Evolutionary conservation across 1,284 basidiomycete genomes (phyloP).

Genomic region (Sphaerobolus stellatus): DNA sequence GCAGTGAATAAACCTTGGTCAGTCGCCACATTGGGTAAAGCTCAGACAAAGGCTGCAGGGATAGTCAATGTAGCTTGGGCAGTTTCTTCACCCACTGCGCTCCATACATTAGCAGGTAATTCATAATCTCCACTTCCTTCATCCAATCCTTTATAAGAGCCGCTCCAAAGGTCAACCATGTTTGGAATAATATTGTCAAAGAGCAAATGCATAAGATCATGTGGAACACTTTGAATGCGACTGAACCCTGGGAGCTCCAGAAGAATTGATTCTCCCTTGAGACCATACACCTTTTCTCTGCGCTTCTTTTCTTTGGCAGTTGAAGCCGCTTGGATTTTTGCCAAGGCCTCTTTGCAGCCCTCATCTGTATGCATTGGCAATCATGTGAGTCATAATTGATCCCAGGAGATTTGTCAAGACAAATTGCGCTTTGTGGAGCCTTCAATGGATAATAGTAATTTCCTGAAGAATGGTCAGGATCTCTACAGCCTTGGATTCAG

Average conservation of each 20-base stretch:
- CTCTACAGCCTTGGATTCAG: conserved; percentile 29
- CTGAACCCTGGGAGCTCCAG: conserved; percentile 22
- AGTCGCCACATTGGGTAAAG: conserved; percentile 27
- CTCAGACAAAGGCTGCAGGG: conserved; percentile 31
- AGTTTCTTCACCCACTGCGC: conserved; percentile 28
- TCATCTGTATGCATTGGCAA: conserved; percentile 39
- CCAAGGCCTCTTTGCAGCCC: conserved; percentile 32
- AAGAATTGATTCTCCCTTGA: conserved; percentile 36
- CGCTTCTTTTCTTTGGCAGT: conserved; percentile 23
- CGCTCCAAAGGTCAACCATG: conserved; percentile 30
- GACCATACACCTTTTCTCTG: conserved; percentile 36
- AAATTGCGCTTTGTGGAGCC: conserved; percentile 12
- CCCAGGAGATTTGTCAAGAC: not conserved
- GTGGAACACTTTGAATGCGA: conserved; percentile 20
- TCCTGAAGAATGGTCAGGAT: conserved; percentile 19
- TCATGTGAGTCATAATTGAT: conserved; percentile 17
- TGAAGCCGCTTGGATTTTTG: conserved; percentile 29
- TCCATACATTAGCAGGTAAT: conserved; percentile 24
- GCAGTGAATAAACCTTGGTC: conserved; percentile 30
- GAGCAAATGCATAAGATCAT: conserved; percentile 36
- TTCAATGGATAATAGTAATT: conserved; percentile 39
- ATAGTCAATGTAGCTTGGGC: conserved; percentile 23
- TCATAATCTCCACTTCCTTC: conserved; percentile 17
- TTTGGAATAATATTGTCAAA: conserved; percentile 26
- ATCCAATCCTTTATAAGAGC: conserved; percentile 7